Evolutionary conservation across 768 basidiomycete genomes (phyloP), one percentile per base, ranked within the genome.

Genomic region (Panaeolus papilionaceus): DNA sequence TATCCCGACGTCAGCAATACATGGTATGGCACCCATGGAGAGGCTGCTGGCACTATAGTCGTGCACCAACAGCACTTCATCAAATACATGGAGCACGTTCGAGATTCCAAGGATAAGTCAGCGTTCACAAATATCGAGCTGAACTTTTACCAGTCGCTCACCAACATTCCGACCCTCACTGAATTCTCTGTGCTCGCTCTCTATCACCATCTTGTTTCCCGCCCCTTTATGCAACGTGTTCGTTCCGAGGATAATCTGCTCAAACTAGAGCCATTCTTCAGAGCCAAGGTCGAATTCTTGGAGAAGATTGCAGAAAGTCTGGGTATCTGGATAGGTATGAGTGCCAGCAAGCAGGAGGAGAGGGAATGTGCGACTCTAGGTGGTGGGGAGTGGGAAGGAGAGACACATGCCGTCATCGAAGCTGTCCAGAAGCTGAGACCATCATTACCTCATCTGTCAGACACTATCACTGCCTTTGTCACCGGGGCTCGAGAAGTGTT

Each of bases 81-180:
- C 16, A 5, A 58, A 2, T 78, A 76, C 65, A 67, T 77, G 40
- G 65, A 67, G 9, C 62, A 70, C 38, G 49, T 78, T 14, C 12
- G 51, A 1, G 51, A 75, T 61, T 14, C 51, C 51, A 76, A 78
- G 66, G 67, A 71, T 12, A 66, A 62, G 28, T 54, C 47, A 12
- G 69, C 51, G 3, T 54, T 66, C 42, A 79, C 66, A 28, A 71
- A 79, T 61, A 73, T 79, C 64, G 75, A 79, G 54, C 40, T 68
- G 47, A 78, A 78, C 62, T 67, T 77, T 26, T 66, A 38, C 12
- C 49, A 54, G 5, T 76, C 69, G 33, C 66, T 78, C 0, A 44
- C 68, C 7, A 74, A 76, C 54, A 68, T 70, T 7, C 74, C 75
- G 16, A 78, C 75, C 0, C 58, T 75, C 33, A 75, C 71, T 11